Percentiles rank a stretch among this genome's conserved stretches.
phyloP scores from a whole-genome alignment of 2,329 filamentous ascomycete genomes.

The Alternaria incomplexa region DNA sequence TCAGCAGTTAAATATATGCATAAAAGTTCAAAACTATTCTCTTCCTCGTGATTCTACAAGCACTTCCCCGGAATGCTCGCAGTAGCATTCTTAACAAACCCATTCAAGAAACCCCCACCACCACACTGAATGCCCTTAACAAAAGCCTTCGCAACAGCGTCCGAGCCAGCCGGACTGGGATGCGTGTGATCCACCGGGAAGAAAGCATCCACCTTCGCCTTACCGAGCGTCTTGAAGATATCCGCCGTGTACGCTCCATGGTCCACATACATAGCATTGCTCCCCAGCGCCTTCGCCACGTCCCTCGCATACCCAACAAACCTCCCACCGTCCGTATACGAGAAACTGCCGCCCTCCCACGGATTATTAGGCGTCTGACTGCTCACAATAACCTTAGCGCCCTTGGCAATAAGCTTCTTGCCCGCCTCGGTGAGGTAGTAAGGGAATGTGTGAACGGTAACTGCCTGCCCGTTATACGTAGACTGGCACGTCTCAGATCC shows the following conservation, averaged over 20 bases:
- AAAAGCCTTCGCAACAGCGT: conserved; percentile 63
- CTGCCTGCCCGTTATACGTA: conserved; percentile 57
- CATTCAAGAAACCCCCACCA: conserved; percentile 51
- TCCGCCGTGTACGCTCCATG: conserved; percentile 66
- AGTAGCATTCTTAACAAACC: conserved; percentile 46
- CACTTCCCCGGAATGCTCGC: conserved; percentile 38
- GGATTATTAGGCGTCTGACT: conserved; percentile 68
- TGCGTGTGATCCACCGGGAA: conserved; percentile 70
- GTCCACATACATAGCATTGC: conserved; percentile 59
- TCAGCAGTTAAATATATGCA: not conserved
- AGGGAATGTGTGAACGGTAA: conserved; percentile 67
- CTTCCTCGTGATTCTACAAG: conserved; percentile 17
- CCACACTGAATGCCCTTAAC: conserved; percentile 63
- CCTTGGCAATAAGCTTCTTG: conserved; percentile 60
- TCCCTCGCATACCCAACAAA: conserved; percentile 64
- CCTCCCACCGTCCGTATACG: conserved; percentile 53
- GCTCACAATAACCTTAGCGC: conserved; percentile 64
- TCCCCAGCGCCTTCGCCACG: conserved; percentile 54
- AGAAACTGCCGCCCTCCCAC: conserved; percentile 64
- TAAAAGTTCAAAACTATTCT: not conserved
- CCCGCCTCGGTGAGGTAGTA: conserved; percentile 66
- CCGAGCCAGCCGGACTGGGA: conserved; percentile 63
- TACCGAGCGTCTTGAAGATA: conserved; percentile 60
- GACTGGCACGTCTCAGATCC: conserved; percentile 62
- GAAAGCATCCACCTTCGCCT: conserved; percentile 57